These are phyloP conservation scores for Monilinia laxa DNA, from an alignment of 2,329 filamentous ascomycete species.

Conservation along the genomic window DNA sequence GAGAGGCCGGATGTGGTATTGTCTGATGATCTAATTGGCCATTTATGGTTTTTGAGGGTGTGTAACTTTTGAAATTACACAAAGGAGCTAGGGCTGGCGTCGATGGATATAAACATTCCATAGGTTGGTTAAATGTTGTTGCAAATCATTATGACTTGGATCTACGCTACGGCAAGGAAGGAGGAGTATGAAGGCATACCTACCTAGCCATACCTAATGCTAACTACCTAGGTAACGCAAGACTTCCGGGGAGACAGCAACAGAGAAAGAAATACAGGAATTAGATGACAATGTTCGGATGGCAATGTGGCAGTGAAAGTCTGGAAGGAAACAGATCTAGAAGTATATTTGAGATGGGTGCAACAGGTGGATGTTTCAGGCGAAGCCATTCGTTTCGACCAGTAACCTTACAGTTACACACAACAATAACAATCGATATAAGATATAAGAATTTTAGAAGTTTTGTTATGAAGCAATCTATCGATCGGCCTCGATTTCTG, in stretches of 20 bases:
- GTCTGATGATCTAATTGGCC: slow-evolving; percentile 13
- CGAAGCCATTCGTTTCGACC: slow-evolving; percentile 7
- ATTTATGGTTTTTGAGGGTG: slow-evolving; percentile 1
- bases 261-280: no score
- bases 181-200: background rate
- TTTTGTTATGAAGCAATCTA: background rate
- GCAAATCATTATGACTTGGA: background rate
- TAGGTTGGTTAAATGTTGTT: background rate
- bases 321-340: background rate
- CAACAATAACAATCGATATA: background rate
- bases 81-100: slow-evolving; percentile 1
- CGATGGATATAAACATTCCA: background rate
- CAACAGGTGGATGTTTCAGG: slow-evolving; percentile 16
- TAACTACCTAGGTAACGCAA: background rate
- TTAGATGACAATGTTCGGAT: no score
- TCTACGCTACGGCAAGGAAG: background rate
- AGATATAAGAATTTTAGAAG: no score
- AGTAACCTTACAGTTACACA: background rate
- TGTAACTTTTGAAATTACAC: slow-evolving; percentile 4
- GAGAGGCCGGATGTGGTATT: slow-evolving; percentile 4
- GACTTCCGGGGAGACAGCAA: background rate
- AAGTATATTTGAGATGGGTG: slow-evolving; percentile 14
- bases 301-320: slow-evolving; percentile 11
- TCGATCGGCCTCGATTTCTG: slow-evolving; percentile 8
- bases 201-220: no score